These are phyloP conservation scores for Cladophialophora yegresii DNA, from an alignment of 2,329 filamentous ascomycete genomes.

Conservation along the genomic window DNA sequence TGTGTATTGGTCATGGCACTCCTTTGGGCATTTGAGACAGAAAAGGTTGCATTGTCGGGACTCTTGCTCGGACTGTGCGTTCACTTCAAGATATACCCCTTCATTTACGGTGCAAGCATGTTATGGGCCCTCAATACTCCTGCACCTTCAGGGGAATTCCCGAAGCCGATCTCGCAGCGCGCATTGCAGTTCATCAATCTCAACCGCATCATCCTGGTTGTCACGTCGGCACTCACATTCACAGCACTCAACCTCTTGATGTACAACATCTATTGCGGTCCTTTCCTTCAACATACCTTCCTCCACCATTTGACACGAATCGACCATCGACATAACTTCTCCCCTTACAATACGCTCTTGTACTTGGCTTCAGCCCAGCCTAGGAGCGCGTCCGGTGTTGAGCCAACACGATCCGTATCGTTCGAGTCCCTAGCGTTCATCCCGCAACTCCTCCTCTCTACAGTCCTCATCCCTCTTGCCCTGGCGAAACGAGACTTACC, in stretches of 20 bases:
- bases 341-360: slow-evolving; percentile 87
- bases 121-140: slow-evolving; percentile 45
- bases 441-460: slow-evolving; percentile 80
- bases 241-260: slow-evolving; percentile 72
- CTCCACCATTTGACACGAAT: slow-evolving; percentile 89
- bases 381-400: slow-evolving; percentile 39
- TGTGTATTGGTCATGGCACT: slow-evolving; percentile 81
- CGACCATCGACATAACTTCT: slow-evolving; percentile 98
- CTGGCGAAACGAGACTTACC: slow-evolving; percentile 55
- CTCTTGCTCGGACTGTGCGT: slow-evolving; percentile 77
- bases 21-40: slow-evolving; percentile 75
- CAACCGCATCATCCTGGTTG: slow-evolving; percentile 43
- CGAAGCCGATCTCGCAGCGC: slow-evolving; percentile 30
- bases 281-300: slow-evolving; percentile 87
- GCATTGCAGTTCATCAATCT: slow-evolving; percentile 44
- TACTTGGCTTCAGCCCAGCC: slow-evolving; percentile 75
- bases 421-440: slow-evolving; percentile 84
- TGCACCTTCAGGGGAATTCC: slow-evolving; percentile 6
- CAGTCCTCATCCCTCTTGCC: slow-evolving; percentile 69
- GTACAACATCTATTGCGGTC: slow-evolving; percentile 74
- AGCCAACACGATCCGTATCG: slow-evolving; percentile 43
- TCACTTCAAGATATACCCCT: slow-evolving; percentile 98
- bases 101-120: slow-evolving; percentile 76
- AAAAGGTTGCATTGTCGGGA: slow-evolving; percentile 66
- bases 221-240: slow-evolving; percentile 73